These are phyloP conservation scores for Cryptosporidium meleagridis DNA, from an alignment of 169 alveolate genomes.

Conservation along the genomic window DNA sequence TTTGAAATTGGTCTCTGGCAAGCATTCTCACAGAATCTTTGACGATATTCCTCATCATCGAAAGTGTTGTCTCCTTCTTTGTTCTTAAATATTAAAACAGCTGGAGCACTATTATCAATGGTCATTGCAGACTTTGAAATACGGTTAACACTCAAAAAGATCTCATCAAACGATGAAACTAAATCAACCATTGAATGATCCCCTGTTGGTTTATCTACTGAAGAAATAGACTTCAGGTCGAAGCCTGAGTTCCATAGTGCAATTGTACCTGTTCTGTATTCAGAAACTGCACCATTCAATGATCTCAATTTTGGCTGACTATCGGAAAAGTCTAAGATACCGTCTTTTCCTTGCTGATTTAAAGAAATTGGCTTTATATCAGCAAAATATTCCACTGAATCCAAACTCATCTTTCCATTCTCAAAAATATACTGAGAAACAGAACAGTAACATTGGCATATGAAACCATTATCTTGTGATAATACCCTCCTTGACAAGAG, in stretches of 20 bases:
- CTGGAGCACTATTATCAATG: slow-evolving; percentile 3
- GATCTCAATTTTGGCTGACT: slow-evolving; percentile 24
- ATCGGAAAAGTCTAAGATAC: slow-evolving; percentile 24
- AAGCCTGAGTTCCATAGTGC: slow-evolving; percentile 51
- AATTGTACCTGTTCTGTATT: slow-evolving; percentile 56
- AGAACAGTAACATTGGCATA: slow-evolving; percentile 66
- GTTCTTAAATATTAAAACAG: slow-evolving; percentile 23
- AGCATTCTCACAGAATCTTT: slow-evolving; percentile 26
- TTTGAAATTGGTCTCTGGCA: slow-evolving; percentile 51
- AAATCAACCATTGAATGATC: background rate
- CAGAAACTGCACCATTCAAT: background rate
- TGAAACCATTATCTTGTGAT: slow-evolving; percentile 34
- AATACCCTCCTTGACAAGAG: slow-evolving; percentile 41
- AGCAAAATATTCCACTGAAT: slow-evolving; percentile 36
- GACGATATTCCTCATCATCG: slow-evolving; percentile 33
- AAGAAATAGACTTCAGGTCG: slow-evolving; percentile 1
- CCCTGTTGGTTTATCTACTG: slow-evolving; percentile 18
- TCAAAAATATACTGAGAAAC: slow-evolving; percentile 29
- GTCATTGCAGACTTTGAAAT: slow-evolving; percentile 2
- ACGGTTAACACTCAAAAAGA: slow-evolving; percentile 35
- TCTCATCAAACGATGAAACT: slow-evolving; percentile 32
- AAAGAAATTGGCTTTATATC: slow-evolving; percentile 17
- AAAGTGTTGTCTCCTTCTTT: background rate
- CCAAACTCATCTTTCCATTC: slow-evolving; percentile 15
- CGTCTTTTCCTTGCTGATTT: slow-evolving; percentile 14